Conservation (phyloP, 2,329 filamentous ascomycete species). For the Fusarium humuli region DNA sequence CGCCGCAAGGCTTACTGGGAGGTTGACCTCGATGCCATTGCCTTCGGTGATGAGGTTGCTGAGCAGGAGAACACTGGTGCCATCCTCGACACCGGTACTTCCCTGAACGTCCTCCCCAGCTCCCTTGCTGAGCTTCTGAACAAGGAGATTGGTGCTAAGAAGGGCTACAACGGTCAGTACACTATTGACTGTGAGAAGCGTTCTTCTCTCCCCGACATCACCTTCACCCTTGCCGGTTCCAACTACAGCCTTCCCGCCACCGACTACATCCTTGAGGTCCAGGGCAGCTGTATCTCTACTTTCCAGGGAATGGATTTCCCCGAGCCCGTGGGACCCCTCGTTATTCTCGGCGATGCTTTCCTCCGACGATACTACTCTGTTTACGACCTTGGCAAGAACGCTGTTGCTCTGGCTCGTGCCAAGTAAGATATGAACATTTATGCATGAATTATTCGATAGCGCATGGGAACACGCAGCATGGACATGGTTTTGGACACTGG, state of each 20-base stretch:
- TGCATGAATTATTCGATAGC: slow-evolving; percentile 36
- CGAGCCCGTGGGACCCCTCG: slow-evolving; percentile 87
- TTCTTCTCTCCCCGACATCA: slow-evolving; percentile 86
- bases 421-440: slow-evolving; percentile 61
- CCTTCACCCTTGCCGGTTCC: slow-evolving; percentile 89
- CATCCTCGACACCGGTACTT: slow-evolving; percentile 98
- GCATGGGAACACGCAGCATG: slow-evolving; percentile 36
- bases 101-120: slow-evolving; percentile 92
- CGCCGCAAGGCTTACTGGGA: slow-evolving; percentile 99
- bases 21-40: slow-evolving; percentile 93
- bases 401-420: slow-evolving; percentile 88
- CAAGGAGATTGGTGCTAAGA: slow-evolving; percentile 97
- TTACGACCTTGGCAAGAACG: slow-evolving; percentile 91
- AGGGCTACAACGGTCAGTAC: slow-evolving; percentile 97
- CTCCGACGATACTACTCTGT: slow-evolving; percentile 92
- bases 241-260: slow-evolving; percentile 90
- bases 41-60: slow-evolving; percentile 85
- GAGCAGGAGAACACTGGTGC: slow-evolving; percentile 95
- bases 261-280: slow-evolving; percentile 96
- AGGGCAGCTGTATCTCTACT: slow-evolving; percentile 94
- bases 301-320: slow-evolving; percentile 98
- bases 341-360: slow-evolving; percentile 92
- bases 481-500: slow-evolving; percentile 32
- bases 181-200: slow-evolving; percentile 89
- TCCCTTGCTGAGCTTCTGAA: slow-evolving; percentile 96